Percentiles rank a stretch among this genome's conserved stretches.
Conservation (phyloP, 805 yeast genomes). For the Saccharomycopsis capsularis region DNA sequence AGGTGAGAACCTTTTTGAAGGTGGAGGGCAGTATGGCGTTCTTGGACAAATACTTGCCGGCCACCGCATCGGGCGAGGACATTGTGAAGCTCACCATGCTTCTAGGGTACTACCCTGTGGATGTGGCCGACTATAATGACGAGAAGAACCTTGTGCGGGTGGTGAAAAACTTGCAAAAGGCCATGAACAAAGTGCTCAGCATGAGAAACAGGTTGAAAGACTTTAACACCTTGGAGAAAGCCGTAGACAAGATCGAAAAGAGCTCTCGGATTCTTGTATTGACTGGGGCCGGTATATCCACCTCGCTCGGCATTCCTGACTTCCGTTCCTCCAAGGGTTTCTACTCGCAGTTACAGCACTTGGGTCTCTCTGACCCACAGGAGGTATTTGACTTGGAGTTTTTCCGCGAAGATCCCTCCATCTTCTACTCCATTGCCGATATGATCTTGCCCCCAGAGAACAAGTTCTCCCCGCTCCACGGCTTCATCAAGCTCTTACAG, state of each 20-base stretch:
- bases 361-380: slow-evolving; percentile 81
- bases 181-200: slow-evolving; percentile 54
- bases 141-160: slow-evolving; percentile 40
- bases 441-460: slow-evolving; percentile 71
- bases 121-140: slow-evolving; percentile 28
- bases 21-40: slow-evolving; percentile 53
- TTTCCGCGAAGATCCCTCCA: slow-evolving; percentile 69
- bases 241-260: slow-evolving; percentile 43
- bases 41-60: slow-evolving; percentile 54
- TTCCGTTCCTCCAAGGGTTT: slow-evolving; percentile 86
- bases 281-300: slow-evolving; percentile 92
- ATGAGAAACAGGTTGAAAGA: slow-evolving; percentile 49
- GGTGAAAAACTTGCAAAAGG: slow-evolving; percentile 50
- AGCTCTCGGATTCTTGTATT: slow-evolving; percentile 62
- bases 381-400: slow-evolving; percentile 72
- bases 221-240: slow-evolving; percentile 53
- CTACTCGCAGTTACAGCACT: slow-evolving; percentile 56
- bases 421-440: slow-evolving; percentile 82
- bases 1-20: slow-evolving; percentile 49
- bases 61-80: slow-evolving; percentile 51
- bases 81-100: slow-evolving; percentile 49
- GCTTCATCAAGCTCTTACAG: slow-evolving; percentile 65
- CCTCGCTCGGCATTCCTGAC: slow-evolving; percentile 86
- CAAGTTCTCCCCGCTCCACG: slow-evolving; percentile 69
- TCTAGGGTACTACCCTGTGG: slow-evolving; percentile 47